Evolutionary conservation across 2,329 filamentous ascomycete species (phyloP).

Genomic region (Hypoxylon sp.): DNA sequence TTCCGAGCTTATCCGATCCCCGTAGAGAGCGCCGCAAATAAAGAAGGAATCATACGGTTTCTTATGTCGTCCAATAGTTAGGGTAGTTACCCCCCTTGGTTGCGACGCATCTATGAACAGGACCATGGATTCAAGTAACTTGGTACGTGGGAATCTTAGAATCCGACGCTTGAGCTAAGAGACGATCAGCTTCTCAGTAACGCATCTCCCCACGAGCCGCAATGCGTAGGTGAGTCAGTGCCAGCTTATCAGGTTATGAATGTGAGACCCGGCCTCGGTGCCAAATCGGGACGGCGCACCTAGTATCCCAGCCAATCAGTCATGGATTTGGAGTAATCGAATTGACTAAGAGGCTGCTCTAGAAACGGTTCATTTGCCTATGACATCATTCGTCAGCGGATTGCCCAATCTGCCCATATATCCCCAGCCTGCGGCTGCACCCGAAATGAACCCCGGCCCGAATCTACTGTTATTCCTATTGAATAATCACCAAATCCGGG

Average conservation of each 20-base stretch:
- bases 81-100: slow-evolving; percentile 8
- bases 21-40: slow-evolving; percentile 17
- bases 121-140: slow-evolving; percentile 7
- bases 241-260: slow-evolving; percentile 24
- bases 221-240: slow-evolving; percentile 26
- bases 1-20: slow-evolving; percentile 11
- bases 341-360: slow-evolving; percentile 18
- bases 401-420: slow-evolving; percentile 3
- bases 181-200: slow-evolving; percentile 16
- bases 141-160: slow-evolving; percentile 4
- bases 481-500: slow-evolving; percentile 9
- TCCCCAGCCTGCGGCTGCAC: slow-evolving; percentile 30
- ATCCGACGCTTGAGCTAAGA: slow-evolving; percentile 12
- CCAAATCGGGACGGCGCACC: slow-evolving; percentile 26
- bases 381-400: slow-evolving; percentile 38
- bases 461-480: slow-evolving; percentile 6
- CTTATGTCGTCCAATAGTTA: slow-evolving; percentile 16
- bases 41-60: slow-evolving; percentile 14
- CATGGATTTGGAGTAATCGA: slow-evolving; percentile 12
- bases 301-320: slow-evolving; percentile 31
- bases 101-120: slow-evolving; percentile 16
- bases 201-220: slow-evolving; percentile 12
- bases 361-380: slow-evolving; percentile 33
- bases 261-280: slow-evolving; percentile 18
- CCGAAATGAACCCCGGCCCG: slow-evolving; percentile 10